Base-by-base conservation (phyloP, 306 rosid species). In the Coriaria nepalensis region DNA sequence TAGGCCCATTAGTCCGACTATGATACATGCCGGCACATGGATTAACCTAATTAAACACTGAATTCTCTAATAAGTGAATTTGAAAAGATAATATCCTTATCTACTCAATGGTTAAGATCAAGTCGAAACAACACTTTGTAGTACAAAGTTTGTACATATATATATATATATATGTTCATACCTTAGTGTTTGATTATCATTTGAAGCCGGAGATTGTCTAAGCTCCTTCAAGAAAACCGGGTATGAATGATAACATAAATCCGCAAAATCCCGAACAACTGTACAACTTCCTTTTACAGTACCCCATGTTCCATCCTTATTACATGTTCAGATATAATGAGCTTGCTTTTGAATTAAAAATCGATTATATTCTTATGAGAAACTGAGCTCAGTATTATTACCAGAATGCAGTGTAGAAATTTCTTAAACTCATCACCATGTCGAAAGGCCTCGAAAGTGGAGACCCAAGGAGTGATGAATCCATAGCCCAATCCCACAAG, bases 401-500 rank as follows among this genome's bases (percentile, higher is more conserved):
- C 95, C 75, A 76, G 66, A 44, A 86, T n/a, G 74, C 75, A 59
- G 58, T 78, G 88, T 7, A 55, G 12, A 50, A 73, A 74, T 55
- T 72, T 86, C 67, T 71, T 71, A 50, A 77, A 69, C 65, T 72
- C 83, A 11, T 72, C 51, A 13, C 63, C 81, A 44, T 65, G 53
- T 65, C 95, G 74, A 52, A 86, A 81, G 61, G 95, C 93, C 77
- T 86, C 95, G 59, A 86, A 86, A 41, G 88, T 74, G 44, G 95
- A 74, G 62, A 86, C 79, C 86, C 87, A 86, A 15, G 95, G 95
- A 9, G 95, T 74, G 34, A 81, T 76, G 46, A 81, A 81, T 10
- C 95, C 95, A 72, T 86, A 81, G 46, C 93, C 95, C 34, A 76
- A 49, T 11, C 79, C 95, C 50, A 78, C 77, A 61, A 86, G 75